These are phyloP conservation scores for Xerocomus brunneocitrinus DNA, from an alignment of 768 basidiomycete species.

Conservation along the genomic window DNA sequence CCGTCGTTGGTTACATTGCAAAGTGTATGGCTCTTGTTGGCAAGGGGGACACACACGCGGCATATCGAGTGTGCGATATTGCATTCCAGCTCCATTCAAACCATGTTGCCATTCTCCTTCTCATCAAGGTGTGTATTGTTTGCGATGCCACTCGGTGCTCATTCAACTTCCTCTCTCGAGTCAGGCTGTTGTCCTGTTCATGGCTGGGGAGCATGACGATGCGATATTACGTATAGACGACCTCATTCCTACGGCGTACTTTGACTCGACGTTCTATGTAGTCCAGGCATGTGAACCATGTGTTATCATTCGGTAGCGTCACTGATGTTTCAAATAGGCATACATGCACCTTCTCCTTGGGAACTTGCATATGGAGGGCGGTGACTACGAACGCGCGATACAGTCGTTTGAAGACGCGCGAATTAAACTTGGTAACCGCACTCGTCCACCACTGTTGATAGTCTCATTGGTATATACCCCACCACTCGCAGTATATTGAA, in stretches of 20 bases:
- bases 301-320: background rate
- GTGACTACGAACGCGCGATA: background rate
- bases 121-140: background rate
- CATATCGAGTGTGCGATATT: background rate
- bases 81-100: background rate
- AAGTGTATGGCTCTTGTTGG: background rate
- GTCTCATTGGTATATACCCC: background rate
- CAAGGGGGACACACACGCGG: background rate
- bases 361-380: background rate
- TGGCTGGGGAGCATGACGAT: background rate
- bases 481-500: background rate
- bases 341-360: background rate
- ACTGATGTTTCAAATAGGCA: background rate
- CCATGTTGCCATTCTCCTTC: background rate
- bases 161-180: background rate
- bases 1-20: background rate
- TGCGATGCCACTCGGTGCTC: background rate
- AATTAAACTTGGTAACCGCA: background rate
- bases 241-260: background rate
- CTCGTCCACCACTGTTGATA: background rate
- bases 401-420: background rate
- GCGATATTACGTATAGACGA: conserved; percentile 4
- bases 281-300: background rate
- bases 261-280: background rate
- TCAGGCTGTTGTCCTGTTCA: conserved; percentile 1